Evolutionary conservation across 345 rosid species (phyloP).

Genomic region (Lenwebbia sp.): DNA sequence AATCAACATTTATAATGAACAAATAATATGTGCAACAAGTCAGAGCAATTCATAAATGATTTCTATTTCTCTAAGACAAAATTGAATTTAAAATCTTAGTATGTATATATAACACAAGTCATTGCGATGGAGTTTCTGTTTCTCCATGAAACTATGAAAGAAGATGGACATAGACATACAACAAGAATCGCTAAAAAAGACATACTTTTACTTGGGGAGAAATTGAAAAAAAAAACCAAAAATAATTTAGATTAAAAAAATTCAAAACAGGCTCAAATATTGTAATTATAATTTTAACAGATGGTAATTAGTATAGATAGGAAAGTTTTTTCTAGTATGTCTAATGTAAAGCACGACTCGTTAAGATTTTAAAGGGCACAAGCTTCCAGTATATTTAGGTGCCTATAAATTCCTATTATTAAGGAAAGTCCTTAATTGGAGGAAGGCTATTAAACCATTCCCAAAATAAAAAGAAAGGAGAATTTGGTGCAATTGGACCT

Average conservation of each 20-base stretch:
- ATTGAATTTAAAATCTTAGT: too few relatives aligned
- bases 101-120: too few relatives aligned
- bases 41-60: neutral
- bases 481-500: neutral
- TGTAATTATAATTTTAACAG: neutral
- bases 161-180: neutral
- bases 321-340: neutral
- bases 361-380: neutral
- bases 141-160: neutral
- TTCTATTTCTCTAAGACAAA: neutral
- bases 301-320: too few relatives aligned
- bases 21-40: too few relatives aligned
- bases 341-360: neutral
- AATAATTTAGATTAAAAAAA: neutral
- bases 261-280: neutral
- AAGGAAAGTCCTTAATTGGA: too few relatives aligned
- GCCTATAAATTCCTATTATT: neutral
- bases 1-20: neutral
- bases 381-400: neutral
- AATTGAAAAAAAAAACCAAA: neutral
- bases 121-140: neutral
- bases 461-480: neutral
- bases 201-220: neutral
- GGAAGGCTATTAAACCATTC: neutral
- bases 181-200: neutral